Evolutionary conservation across 2,329 filamentous ascomycete genomes (phyloP).

Genomic region (Xylariaceae sp.): DNA sequence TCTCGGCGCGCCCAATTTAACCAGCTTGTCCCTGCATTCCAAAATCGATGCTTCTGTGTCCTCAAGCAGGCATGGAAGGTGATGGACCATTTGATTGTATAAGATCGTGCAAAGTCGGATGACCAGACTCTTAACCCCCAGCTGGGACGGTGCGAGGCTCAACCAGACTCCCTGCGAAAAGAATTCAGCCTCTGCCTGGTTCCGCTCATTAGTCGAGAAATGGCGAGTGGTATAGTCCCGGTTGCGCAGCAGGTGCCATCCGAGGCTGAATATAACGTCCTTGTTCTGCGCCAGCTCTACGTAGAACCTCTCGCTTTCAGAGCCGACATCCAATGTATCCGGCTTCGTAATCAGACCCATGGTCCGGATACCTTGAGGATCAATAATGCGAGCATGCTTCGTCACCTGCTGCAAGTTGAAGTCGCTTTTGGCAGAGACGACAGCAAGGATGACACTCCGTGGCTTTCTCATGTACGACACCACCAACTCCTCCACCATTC

Average conservation of each 20-base stretch:
- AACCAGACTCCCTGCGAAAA: slow-evolving; percentile 17
- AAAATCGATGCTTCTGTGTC: slow-evolving; percentile 28
- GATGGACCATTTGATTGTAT: slow-evolving; percentile 20
- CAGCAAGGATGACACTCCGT: slow-evolving; percentile 48
- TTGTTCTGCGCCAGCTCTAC: slow-evolving; percentile 40
- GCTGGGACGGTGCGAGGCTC: slow-evolving; percentile 13
- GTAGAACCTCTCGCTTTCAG: slow-evolving; percentile 37
- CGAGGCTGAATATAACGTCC: slow-evolving; percentile 42
- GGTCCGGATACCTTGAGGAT: slow-evolving; percentile 36
- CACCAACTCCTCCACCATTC: slow-evolving; percentile 34
- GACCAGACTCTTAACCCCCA: slow-evolving; percentile 22
- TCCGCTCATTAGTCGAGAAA: neutral
- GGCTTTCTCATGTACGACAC: slow-evolving; percentile 50
- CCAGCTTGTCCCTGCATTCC: slow-evolving; percentile 22
- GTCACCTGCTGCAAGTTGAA: slow-evolving; percentile 52
- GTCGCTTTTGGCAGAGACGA: slow-evolving; percentile 46
- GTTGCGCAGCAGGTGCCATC: slow-evolving; percentile 49
- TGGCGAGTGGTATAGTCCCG: slow-evolving; percentile 14
- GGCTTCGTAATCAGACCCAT: slow-evolving; percentile 47
- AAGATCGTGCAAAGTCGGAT: slow-evolving; percentile 20
- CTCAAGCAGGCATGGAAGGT: slow-evolving; percentile 29
- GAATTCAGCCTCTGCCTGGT: slow-evolving; percentile 15
- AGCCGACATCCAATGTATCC: slow-evolving; percentile 33
- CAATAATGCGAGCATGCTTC: slow-evolving; percentile 36
- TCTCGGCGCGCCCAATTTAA: slow-evolving; percentile 25